Evolutionary conservation across 1,284 basidiomycete species (phyloP).

Genomic region (Ganoderma lucidum): DNA sequence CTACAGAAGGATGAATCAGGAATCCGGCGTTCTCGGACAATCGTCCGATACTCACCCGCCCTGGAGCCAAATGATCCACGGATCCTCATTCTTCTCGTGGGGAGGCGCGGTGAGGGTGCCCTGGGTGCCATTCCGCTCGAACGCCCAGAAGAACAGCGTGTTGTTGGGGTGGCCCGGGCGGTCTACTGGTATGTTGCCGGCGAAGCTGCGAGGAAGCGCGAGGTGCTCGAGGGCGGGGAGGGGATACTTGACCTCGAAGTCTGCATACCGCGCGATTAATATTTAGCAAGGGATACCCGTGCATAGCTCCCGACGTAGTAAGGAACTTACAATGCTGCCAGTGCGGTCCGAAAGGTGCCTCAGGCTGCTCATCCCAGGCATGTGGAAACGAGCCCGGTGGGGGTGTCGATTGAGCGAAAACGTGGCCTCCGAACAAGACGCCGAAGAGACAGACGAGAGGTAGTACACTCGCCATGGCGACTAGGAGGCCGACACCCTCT

Average conservation of each 20-base stretch:
- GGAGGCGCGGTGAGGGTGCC: slow-evolving; percentile 62
- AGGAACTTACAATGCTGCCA: slow-evolving; percentile 42
- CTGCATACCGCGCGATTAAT: slow-evolving; percentile 11
- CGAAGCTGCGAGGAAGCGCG: slow-evolving; percentile 62
- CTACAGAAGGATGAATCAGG: not conserved
- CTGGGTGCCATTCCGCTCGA: slow-evolving; percentile 56
- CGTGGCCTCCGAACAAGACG: not conserved
- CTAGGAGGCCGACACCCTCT: not conserved
- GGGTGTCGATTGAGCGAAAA: not conserved
- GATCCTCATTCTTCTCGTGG: slow-evolving; percentile 48
- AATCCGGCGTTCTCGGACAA: too few species aligned
- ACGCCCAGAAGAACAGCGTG: slow-evolving; percentile 77
- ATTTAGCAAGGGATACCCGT: not conserved
- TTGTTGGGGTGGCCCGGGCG: slow-evolving; percentile 61
- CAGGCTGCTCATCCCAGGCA: slow-evolving; percentile 35
- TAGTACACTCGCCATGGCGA: not conserved
- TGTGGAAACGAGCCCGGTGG: slow-evolving; percentile 35
- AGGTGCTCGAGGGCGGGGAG: slow-evolving; percentile 68
- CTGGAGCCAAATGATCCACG: slow-evolving; percentile 82
- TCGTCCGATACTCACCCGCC: slow-evolving; percentile 50
- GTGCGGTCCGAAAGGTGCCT: slow-evolving; percentile 38
- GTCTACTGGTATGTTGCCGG: slow-evolving; percentile 74
- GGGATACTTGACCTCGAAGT: slow-evolving; percentile 37
- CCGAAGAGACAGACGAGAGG: not conserved
- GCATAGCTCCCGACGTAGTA: not conserved